Base-by-base conservation (phyloP, 495 filamentous ascomycete species). In the Paragyromitra xinjiangensis region DNA sequence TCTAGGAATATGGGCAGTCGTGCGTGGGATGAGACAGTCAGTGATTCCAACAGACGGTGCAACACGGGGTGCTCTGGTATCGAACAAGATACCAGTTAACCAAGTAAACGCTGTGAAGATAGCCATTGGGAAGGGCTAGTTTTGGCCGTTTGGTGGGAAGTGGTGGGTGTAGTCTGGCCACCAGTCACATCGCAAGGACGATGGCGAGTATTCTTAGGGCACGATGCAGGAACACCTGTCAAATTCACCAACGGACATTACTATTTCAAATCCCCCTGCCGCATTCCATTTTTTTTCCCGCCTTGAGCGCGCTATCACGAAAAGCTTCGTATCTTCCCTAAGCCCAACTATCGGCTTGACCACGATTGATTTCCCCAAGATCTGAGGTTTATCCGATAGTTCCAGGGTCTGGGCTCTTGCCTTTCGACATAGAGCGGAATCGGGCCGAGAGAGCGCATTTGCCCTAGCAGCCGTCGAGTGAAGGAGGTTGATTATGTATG, bases 211-310 rank as follows among this genome's bases (percentile, higher is more conserved):
- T 69, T 69, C 56, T 76, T 65, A 76, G 68, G 74, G 74, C 74
- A 77, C 26, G 29, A 71, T 71, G 74, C 68, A 77, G 74, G 74
- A 77, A 77, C 74, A 77, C 66, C 59, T 71, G 73, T 72, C 61
- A 58, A 61, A 34, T 24, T 58, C 40, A 65, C 61, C 48, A 71
- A 73, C 70, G 64, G 58, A 73, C 50, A 53, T 73, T 45, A 9
- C 19, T 64, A 58, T 73, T 65, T 64, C 42, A 55, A 71, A 71
- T 71, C 58, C 48, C 64, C 67, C 72, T 75, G 72, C 56, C 44
- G 55, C 40, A 26, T 65, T 34, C 39, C 61, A 26, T 45, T 62
- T 65, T 58, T 76, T 56, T 51, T 73, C 40, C 26, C 59, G 62
- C 42, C 71, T 58, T 53, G 51, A 34, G 29, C 53, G 40, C 40